Conservation (phyloP, 1,284 basidiomycete genomes). For the Crepidotus sp. region DNA sequence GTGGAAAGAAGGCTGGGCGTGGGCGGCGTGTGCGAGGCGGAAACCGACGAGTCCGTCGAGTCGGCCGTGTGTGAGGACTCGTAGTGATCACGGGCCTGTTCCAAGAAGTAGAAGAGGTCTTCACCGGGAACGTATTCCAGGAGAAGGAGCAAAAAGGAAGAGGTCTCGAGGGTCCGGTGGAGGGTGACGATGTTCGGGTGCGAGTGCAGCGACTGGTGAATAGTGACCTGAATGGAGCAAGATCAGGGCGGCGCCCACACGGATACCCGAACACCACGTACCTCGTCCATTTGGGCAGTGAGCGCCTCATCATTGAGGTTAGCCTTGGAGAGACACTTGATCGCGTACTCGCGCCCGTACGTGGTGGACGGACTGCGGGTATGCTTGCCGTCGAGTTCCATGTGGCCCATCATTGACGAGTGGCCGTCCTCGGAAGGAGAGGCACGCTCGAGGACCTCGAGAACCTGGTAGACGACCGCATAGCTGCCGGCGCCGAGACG, state of each 20-base stretch:
- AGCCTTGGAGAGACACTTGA: constrained; percentile 93
- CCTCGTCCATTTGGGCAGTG: constrained; percentile 83
- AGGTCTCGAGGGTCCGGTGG: constrained; percentile 69
- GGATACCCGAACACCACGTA: constrained; percentile 25
- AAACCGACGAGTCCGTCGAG: constrained; percentile 35
- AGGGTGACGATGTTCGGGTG: constrained; percentile 96
- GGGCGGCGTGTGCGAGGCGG: constrained; percentile 70
- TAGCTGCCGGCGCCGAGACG: constrained; percentile 84
- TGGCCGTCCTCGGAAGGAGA: constrained; percentile 53
- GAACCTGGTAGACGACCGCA: constrained; percentile 89
- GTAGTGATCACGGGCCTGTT: constrained; percentile 83
- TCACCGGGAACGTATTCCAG: constrained; percentile 90
- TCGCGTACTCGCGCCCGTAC: constrained; percentile 85
- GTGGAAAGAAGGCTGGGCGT: constrained; percentile 91
- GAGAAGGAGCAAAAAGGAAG: constrained; percentile 41
- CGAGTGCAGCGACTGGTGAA: constrained; percentile 87
- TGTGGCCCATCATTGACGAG: constrained; percentile 42
- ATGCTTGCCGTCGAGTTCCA: constrained; percentile 45
- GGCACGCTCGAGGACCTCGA: constrained; percentile 66
- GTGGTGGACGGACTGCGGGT: constrained; percentile 32
- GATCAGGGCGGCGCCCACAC: constrained; percentile 11
- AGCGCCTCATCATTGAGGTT: constrained; percentile 84
- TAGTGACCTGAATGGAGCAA: constrained; percentile 60
- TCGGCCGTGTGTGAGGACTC: constrained; percentile 45
- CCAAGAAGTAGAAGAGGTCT: constrained; percentile 95